Evolutionary conservation across 1,139 yeast species (phyloP).

Genomic region (Candida gigantensis): DNA sequence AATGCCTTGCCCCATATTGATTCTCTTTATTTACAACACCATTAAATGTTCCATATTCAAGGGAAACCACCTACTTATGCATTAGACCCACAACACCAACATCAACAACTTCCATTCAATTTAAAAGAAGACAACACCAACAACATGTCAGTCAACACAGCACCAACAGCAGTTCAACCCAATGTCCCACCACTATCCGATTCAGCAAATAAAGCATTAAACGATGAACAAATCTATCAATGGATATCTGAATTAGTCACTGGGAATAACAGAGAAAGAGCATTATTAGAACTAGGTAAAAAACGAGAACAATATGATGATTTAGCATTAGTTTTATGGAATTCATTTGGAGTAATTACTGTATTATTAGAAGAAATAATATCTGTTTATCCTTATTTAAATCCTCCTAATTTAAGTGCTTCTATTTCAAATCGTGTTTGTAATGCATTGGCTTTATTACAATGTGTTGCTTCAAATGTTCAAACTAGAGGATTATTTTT

Average conservation of each 20-base stretch:
- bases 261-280: constrained; percentile 91
- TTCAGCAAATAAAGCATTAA: constrained; percentile 52
- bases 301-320: constrained; percentile 95
- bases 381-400: constrained; percentile 82
- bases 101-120: not conserved
- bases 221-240: constrained; percentile 82
- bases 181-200: not conserved
- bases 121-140: not conserved
- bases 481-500: constrained; percentile 84
- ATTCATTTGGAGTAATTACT: constrained; percentile 95
- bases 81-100: not conserved
- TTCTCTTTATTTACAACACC: too few relatives aligned
- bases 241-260: constrained; percentile 90
- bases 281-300: constrained; percentile 86
- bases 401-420: constrained; percentile 85
- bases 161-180: not conserved
- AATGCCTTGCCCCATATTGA: too few relatives aligned
- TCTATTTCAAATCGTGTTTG: constrained; percentile 92
- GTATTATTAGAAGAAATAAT: constrained; percentile 86
- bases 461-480: constrained; percentile 94
- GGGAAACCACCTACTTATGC: not conserved
- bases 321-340: constrained; percentile 90
- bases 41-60: constrained; percentile 1
- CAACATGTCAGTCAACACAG: not conserved
- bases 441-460: constrained; percentile 90